Evolutionary conservation across 2,329 filamentous ascomycete species (phyloP).

Genomic region (Colletotrichum chlorophyti): DNA sequence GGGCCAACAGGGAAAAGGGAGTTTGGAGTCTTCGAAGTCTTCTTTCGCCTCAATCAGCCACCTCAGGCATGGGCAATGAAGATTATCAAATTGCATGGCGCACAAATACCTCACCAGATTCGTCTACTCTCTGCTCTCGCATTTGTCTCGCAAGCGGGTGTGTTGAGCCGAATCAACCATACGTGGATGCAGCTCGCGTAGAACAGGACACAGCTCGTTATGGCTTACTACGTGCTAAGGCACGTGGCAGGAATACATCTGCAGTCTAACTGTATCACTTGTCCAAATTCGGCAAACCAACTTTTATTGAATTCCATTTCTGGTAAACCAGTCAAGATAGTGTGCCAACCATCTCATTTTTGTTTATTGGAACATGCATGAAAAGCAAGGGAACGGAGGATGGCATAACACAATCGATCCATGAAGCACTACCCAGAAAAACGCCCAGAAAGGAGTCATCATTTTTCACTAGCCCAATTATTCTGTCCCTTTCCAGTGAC

Average conservation of each 20-base stretch:
- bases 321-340: neutral
- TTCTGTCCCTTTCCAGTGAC: slow-evolving; percentile 6
- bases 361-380: neutral
- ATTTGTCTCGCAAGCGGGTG: neutral
- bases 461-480: slow-evolving; percentile 1
- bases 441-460: neutral
- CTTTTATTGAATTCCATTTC: neutral
- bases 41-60: neutral
- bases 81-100: slow-evolving; percentile 2
- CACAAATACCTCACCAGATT: neutral
- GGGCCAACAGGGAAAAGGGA: neutral
- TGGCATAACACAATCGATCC: neutral
- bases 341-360: neutral
- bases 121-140: neutral
- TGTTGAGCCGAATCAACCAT: too few relatives aligned
- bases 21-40: neutral
- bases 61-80: neutral
- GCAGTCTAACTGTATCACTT: too few relatives aligned
- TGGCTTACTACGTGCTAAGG: too few relatives aligned
- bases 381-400: neutral
- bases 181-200: too few relatives aligned
- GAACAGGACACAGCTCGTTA: too few relatives aligned
- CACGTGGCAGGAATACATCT: too few relatives aligned
- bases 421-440: neutral
- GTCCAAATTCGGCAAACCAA: neutral